Evolutionary conservation across 495 filamentous ascomycete species (phyloP).

Genomic region (Mycothermus thermophilus): DNA sequence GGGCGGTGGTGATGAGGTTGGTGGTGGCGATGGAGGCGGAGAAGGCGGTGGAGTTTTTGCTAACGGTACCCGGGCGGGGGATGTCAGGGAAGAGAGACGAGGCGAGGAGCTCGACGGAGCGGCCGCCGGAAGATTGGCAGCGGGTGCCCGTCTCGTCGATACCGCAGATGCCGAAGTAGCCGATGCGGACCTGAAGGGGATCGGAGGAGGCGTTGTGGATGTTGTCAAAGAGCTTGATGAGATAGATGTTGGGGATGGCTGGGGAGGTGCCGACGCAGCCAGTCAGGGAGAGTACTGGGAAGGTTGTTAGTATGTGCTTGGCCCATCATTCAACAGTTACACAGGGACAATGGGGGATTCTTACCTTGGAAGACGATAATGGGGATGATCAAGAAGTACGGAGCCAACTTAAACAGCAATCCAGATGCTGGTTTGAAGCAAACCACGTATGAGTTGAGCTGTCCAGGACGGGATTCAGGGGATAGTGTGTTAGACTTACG

Average conservation of each 20-base stretch:
- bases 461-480: neutral
- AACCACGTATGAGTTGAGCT: constrained; percentile 9
- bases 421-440: constrained; percentile 2
- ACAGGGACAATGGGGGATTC: neutral
- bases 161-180: constrained; percentile 26
- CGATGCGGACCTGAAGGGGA: constrained; percentile 14
- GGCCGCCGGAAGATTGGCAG: constrained; percentile 11
- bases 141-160: constrained; percentile 9
- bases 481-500: constrained; percentile 2
- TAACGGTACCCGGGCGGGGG: neutral
- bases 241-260: constrained; percentile 17
- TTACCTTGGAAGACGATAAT: constrained; percentile 15
- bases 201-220: constrained; percentile 6
- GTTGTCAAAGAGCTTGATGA: constrained; percentile 15
- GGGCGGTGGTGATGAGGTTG: constrained; percentile 13
- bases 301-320: neutral
- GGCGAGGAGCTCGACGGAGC: constrained; percentile 4
- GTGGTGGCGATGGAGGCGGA: constrained; percentile 1
- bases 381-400: constrained; percentile 15
- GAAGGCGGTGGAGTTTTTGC: neutral
- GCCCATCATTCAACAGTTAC: neutral
- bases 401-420: constrained; percentile 6
- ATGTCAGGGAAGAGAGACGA: constrained; percentile 6
- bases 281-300: constrained; percentile 15
- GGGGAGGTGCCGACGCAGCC: constrained; percentile 19